Evolutionary conservation across 2,329 filamentous ascomycete genomes (phyloP), one percentile per base, ranked within the genome.

Genomic region (Falciphora oryzae): DNA sequence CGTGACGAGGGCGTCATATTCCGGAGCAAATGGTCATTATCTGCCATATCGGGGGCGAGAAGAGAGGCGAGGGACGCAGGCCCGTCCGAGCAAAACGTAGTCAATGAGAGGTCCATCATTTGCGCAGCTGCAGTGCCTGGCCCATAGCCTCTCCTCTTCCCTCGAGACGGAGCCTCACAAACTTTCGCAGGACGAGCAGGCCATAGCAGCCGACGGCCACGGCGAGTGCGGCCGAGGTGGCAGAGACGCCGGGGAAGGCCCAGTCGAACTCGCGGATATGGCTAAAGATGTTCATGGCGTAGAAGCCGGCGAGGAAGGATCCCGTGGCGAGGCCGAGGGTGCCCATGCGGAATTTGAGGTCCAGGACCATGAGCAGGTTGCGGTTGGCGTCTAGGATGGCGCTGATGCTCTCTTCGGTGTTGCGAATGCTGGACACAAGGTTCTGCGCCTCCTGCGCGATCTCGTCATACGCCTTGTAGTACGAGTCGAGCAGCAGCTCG

Each of bases 231-330:
- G 89, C 83, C 65, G 91, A 96, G 66, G 85, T 80, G n/a, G 79
- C 82, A 2, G 89, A 92, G 66, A 99, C 88, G 64, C 85, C 85
- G 60, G 83, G 83, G 75, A 99, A 98, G 14, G 93, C 95, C 76
- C 91, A 85, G 76, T 92, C 85, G 1, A 90, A 93, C 74, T 98
- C 94, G 79, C 99, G 95, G 71, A 98, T 92, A 76, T 97, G 98
- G 78, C 98, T 98, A 74, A 97, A 95, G 68, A 99, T 81, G 79
- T 99, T 99, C 93, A 98, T 98, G 71, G 95, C 95, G 82, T 98
- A 99, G n/a, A 99, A 87, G 25, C 93, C 93, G 10, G 95, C 95
- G 71, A 97, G 85, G 74, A 98, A 95, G 61, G 95, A 97, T 64
- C 95, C 95, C 73, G 93, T 92, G 64, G 92, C 94, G 60, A 98